Base-by-base conservation (phyloP, 2,329 filamentous ascomycete species). In the Albophoma yamanashiensis region DNA sequence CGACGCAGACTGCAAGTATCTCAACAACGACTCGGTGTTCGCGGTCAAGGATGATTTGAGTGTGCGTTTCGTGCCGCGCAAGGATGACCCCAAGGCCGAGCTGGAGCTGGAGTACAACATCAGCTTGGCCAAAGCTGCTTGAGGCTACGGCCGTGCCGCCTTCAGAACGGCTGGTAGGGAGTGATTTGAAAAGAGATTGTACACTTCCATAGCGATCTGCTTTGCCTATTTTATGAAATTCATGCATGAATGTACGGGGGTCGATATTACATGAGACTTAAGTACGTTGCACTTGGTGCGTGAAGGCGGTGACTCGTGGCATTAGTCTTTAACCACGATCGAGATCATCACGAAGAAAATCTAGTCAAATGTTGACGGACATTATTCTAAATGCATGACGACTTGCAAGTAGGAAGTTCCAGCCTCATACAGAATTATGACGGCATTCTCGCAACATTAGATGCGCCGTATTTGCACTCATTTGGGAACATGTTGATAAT, bases 101-200 rank as follows among this genome's bases (percentile, higher is more conserved):
- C 78, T 84, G 70, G 82, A 87, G 71, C 70, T 89, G 59, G 77
- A 80, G 67, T 87, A 87, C 70, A 80, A 89, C 67, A 82, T 89
- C 62, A 77, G 71, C 31, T 75, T 87, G 36, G 64, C 65, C 7
- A 62, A 60, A 60, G 57, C 61, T 36, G 17, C 22, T 22, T 55
- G 36, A 52, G 55, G 25, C 25, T 50, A 22, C 9, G 5, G 20
- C 27, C 27, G 5, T 31, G 1, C 50, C 14, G 5, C 31, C 17
- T 6, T 2, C 3, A n/a, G 25, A 4, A 34, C 3, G 20, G 12
- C 9, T 27, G 12, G 1, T 4, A 7, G 27, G 1, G 6, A 17
- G 14, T 3, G 11, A 34, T 22, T 22, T 12, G 20, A 36, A n/a
- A n/a, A 7, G 31, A 22, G 31, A 38, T 27, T 55, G 31, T 55